Percentiles rank a stretch among this genome's conserved stretches.
Evolutionary conservation across 2,329 filamentous ascomycete species (phyloP).

Genomic region (Davidsoniella neocaledoniae): DNA sequence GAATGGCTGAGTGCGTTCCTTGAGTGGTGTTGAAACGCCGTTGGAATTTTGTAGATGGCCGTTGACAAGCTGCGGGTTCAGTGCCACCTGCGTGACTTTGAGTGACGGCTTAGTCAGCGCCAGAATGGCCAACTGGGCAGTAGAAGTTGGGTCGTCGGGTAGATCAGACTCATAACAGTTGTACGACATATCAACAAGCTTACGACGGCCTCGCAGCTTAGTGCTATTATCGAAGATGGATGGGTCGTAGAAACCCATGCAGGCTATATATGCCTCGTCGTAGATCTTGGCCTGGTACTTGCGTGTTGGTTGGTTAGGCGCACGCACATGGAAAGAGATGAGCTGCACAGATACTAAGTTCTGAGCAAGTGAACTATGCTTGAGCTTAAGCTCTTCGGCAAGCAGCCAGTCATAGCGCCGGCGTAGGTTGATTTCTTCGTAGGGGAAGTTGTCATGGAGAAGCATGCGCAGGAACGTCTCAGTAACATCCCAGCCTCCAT

Average conservation of each 20-base stretch:
- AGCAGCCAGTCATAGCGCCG: slow-evolving; percentile 83
- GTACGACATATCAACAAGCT: slow-evolving; percentile 70
- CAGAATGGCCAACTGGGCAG: slow-evolving; percentile 58
- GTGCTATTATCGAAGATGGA: slow-evolving; percentile 65
- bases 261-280: slow-evolving; percentile 85
- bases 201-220: slow-evolving; percentile 66
- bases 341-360: slow-evolving; percentile 76
- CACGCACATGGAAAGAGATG: slow-evolving; percentile 78
- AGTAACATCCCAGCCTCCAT: slow-evolving; percentile 80
- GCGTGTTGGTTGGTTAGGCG: slow-evolving; percentile 70
- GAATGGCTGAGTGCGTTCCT: slow-evolving; percentile 48
- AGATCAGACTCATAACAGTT: slow-evolving; percentile 81
- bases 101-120: slow-evolving; percentile 44
- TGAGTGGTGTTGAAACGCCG: slow-evolving; percentile 41
- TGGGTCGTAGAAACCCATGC: slow-evolving; percentile 88
- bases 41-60: slow-evolving; percentile 12
- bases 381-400: slow-evolving; percentile 89
- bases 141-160: slow-evolving; percentile 76
- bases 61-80: slow-evolving; percentile 24
- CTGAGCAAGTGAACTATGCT: slow-evolving; percentile 81
- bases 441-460: slow-evolving; percentile 90
- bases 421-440: slow-evolving; percentile 81
- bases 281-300: slow-evolving; percentile 97
- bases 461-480: slow-evolving; percentile 96
- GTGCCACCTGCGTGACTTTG: slow-evolving; percentile 25